Conservation (phyloP, 2,329 filamentous ascomycete species). For the Colletotrichum gloeosporioides region DNA sequence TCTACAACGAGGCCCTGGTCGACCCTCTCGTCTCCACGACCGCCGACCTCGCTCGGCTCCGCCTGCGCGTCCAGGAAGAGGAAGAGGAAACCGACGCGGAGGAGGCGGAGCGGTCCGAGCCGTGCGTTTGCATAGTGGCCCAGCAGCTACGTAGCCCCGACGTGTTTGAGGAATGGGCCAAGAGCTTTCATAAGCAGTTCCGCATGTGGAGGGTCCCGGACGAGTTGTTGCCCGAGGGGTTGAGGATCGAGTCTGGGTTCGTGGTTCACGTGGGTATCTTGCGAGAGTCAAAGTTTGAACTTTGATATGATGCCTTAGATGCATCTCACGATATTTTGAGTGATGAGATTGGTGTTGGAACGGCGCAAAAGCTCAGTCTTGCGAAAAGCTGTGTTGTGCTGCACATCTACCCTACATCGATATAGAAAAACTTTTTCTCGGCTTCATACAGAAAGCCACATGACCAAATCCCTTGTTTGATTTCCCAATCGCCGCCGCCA, state of each 20-base stretch:
- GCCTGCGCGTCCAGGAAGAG: conserved; percentile 31
- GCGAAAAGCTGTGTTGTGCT: background rate
- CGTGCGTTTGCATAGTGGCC: conserved; percentile 80
- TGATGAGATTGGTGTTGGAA: background rate
- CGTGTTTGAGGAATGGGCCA: conserved; percentile 84
- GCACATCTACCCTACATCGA: conserved; percentile 1
- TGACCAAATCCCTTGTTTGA: conserved; percentile 1
- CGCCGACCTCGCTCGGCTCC: conserved; percentile 72
- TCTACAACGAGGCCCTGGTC: conserved; percentile 91
- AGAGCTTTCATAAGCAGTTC: conserved; percentile 70
- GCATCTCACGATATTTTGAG: background rate
- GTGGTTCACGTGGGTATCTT: conserved; percentile 81
- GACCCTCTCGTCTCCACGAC: conserved; percentile 83
- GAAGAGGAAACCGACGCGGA: conserved; percentile 11
- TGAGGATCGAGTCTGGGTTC: conserved; percentile 75
- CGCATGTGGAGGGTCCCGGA: conserved; percentile 79
- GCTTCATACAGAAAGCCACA: background rate
- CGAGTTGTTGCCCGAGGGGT: conserved; percentile 58
- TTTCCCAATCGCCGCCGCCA: conserved; percentile 4
- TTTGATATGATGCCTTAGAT: background rate
- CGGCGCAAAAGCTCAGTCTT: background rate
- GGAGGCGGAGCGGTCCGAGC: conserved; percentile 28
- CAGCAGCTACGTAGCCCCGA: conserved; percentile 88
- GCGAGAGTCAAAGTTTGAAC: conserved; percentile 28
- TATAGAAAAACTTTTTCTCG: background rate